Conservation (phyloP, 148 eudicot genomes). For the Beta vulgaris region DNA sequence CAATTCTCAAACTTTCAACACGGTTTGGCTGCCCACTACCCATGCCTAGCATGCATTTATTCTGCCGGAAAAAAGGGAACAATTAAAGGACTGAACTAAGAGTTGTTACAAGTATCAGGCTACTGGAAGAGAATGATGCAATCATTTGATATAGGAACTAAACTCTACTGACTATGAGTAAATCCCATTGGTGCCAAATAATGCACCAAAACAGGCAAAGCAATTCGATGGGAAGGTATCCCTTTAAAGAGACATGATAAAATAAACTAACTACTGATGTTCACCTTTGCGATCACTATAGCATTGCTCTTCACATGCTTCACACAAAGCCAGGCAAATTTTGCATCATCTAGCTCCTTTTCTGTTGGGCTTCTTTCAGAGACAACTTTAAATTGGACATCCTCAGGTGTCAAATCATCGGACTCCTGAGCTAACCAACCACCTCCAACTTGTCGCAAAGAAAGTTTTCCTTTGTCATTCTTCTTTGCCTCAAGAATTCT, state of each 20-base stretch:
- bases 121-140: not conserved
- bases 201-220: not conserved
- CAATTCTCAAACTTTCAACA: slow-evolving; percentile 87
- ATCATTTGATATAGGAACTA: not conserved
- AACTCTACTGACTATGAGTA: not conserved
- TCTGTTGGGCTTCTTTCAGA: slow-evolving; percentile 62
- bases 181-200: not conserved
- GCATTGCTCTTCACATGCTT: slow-evolving; percentile 99
- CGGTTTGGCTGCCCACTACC: slow-evolving; percentile 99
- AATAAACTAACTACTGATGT: not conserved
- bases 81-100: not conserved
- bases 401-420: slow-evolving; percentile 81
- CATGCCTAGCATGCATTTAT: slow-evolving; percentile 92
- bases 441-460: slow-evolving; percentile 93
- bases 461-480: slow-evolving; percentile 75
- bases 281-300: slow-evolving; percentile 92
- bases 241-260: not conserved
- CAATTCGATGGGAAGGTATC: not conserved
- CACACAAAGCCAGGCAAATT: slow-evolving; percentile 95
- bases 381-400: slow-evolving; percentile 61
- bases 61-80: slow-evolving; percentile 33
- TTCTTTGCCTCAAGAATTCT: slow-evolving; percentile 93
- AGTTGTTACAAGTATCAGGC: not conserved
- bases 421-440: slow-evolving; percentile 97
- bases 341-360: slow-evolving; percentile 72